Percentiles rank a stretch among this genome's conserved stretches.
Evolutionary conservation across 805 yeast genomes (phyloP).

Genomic region (Limtongozyma cylindracea): DNA sequence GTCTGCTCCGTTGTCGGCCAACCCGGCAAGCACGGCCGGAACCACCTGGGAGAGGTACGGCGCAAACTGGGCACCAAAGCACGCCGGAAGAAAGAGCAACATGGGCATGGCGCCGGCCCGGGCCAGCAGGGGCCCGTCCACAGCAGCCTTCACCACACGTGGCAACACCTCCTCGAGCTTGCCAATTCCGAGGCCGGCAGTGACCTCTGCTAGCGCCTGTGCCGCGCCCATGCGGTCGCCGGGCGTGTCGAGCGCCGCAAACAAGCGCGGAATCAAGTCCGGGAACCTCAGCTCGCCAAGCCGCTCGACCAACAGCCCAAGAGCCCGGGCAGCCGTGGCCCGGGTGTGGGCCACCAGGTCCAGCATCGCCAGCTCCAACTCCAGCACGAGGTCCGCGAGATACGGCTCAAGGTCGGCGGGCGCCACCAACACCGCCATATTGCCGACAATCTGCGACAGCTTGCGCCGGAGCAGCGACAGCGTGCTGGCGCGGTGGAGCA

Average conservation of each 20-base stretch:
- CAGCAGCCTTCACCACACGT: constrained; percentile 43
- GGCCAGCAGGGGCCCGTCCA: constrained; percentile 36
- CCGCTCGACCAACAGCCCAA: constrained; percentile 89
- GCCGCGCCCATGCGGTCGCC: constrained; percentile 96
- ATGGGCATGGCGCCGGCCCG: constrained; percentile 89
- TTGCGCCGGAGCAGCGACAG: constrained; percentile 83
- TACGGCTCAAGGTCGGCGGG: constrained; percentile 69
- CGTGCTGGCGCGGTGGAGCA: constrained; percentile 75
- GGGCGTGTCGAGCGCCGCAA: constrained; percentile 57
- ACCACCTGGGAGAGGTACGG: constrained; percentile 71
- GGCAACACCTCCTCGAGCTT: constrained; percentile 85
- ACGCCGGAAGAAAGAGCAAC: constrained; percentile 72
- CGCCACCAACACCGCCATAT: constrained; percentile 92
- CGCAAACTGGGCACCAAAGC: constrained; percentile 78
- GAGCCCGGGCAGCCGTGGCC: constrained; percentile 91
- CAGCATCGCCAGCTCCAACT: constrained; percentile 84
- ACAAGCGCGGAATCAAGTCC: constrained; percentile 55
- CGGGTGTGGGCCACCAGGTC: constrained; percentile 96
- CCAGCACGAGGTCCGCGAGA: constrained; percentile 49
- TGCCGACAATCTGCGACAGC: constrained; percentile 96
- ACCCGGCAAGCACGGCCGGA: constrained; percentile 77
- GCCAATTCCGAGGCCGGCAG: constrained; percentile 70
- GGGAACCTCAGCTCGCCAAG: constrained; percentile 95
- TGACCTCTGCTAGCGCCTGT: constrained; percentile 85
- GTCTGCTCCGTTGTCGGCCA: constrained; percentile 74